Evolutionary conservation across 345 rosid genomes (phyloP), one percentile per base, ranked within the genome.

Genomic region (Eucalyptus coolabah): DNA sequence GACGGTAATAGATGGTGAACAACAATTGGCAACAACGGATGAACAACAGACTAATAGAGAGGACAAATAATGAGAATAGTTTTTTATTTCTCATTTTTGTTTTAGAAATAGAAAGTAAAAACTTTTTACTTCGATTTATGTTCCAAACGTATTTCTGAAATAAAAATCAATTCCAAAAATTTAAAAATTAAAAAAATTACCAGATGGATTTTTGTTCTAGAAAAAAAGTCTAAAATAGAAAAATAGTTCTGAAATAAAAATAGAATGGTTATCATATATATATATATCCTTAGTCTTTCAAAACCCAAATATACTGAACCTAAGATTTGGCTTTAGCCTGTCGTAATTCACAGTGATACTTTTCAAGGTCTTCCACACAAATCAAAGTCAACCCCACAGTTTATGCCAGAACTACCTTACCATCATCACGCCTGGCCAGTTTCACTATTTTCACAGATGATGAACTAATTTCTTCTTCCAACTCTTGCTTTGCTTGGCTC

Each of bases 1-100:
- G 0, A 8, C 1, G 9, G 24, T 24, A 53, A 19, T 1, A 2
- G 0, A 19, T 53, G 24, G 24, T 2, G 1, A 53, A 53, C 0
- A 2, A 1, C 24, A 0, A 0, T 2, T 4, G 0, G 5, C 24
- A 8, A 19, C 24, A 18, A 53, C 0, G 1, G 10, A 53, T 21
- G 59, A 53, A 9, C 26, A 53, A 53, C 2, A 0, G 0, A 53
- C 5, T 53, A 53, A 53, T 53, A 19, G 5, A 0, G 0, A 53
- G 2, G 5, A 53, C 5, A 53, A 53, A 53, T 53, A 53, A 53
- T 53, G 5, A 21, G 5, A 53, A 53, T 8, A 53, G 26, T 8
- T 53, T 53, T 19, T 53, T 8, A 53, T 53, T 53, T 53, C 5
- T 21, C 5, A 19, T 21, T 21, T 53, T 53, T 19, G 0, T 53